Conservation (phyloP, 768 basidiomycete genomes). For the Serpula lacrymans region DNA sequence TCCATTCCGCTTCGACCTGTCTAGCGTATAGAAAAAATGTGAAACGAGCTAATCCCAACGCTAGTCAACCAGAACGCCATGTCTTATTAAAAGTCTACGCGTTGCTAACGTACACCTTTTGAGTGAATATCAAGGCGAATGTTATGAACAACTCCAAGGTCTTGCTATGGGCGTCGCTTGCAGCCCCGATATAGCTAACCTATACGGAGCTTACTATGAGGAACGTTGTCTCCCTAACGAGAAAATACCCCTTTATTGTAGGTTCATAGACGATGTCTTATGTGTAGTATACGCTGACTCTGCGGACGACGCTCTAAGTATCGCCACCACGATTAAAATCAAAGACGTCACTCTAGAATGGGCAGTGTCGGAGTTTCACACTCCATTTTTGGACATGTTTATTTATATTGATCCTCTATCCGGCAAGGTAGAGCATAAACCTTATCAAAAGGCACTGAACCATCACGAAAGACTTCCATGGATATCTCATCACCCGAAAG, state of each 20-base stretch:
- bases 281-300: slow-evolving; percentile 3
- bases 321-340: background rate
- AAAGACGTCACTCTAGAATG: slow-evolving; percentile 3
- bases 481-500: slow-evolving; percentile 11
- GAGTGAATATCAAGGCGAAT: slow-evolving; percentile 4
- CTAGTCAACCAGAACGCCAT: background rate
- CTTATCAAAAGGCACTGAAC: slow-evolving; percentile 12
- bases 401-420: slow-evolving; percentile 3
- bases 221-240: background rate
- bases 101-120: slow-evolving; percentile 3
- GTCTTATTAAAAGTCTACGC: background rate
- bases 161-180: slow-evolving; percentile 14
- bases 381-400: slow-evolving; percentile 14
- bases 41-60: too few relatives aligned
- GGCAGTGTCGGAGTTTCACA: slow-evolving; percentile 5
- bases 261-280: slow-evolving; percentile 13
- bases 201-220: slow-evolving; percentile 9
- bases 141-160: slow-evolving; percentile 6
- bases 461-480: slow-evolving; percentile 13
- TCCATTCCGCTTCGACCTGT: too few relatives aligned
- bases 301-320: background rate
- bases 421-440: slow-evolving; percentile 2
- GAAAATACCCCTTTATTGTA: slow-evolving; percentile 3
- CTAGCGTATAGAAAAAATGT: too few relatives aligned
- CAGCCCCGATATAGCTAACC: slow-evolving; percentile 12